These are phyloP conservation scores for Trapa incisa DNA, from an alignment of 345 rosid genomes.

Conservation along the genomic window DNA sequence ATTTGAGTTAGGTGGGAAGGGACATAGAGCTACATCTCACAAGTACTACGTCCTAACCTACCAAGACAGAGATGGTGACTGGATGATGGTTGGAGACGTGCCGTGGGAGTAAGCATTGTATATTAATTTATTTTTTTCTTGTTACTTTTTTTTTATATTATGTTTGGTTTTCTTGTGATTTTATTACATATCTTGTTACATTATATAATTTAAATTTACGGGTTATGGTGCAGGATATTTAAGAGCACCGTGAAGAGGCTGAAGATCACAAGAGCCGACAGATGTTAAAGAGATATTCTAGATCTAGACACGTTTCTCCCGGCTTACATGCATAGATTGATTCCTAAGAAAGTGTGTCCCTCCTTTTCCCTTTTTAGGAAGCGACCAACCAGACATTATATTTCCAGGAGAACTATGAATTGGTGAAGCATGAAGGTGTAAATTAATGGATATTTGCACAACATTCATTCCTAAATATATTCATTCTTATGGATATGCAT, in stretches of 20 bases:
- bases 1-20: constrained; percentile 10
- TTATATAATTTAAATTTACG: too few relatives aligned
- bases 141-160: background rate
- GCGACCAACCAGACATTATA: too few relatives aligned
- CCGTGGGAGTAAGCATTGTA: constrained; percentile 39
- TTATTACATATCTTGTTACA: too few relatives aligned
- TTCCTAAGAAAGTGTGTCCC: too few relatives aligned
- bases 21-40: constrained; percentile 1
- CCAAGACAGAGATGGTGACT: constrained; percentile 52
- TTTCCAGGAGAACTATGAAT: too few relatives aligned
- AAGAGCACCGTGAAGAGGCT: constrained; percentile 33
- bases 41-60: constrained; percentile 29
- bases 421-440: background rate
- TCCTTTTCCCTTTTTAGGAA: too few relatives aligned
- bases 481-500: too few relatives aligned
- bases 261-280: constrained; percentile 36
- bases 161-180: background rate
- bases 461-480: too few relatives aligned
- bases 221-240: constrained; percentile 23
- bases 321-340: background rate
- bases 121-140: background rate
- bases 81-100: constrained; percentile 65
- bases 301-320: background rate
- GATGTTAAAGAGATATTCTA: constrained; percentile 8
- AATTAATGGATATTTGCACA: too few relatives aligned